These are phyloP conservation scores for Mycena sanguinolenta DNA, from an alignment of 768 basidiomycete species.

Conservation along the genomic window DNA sequence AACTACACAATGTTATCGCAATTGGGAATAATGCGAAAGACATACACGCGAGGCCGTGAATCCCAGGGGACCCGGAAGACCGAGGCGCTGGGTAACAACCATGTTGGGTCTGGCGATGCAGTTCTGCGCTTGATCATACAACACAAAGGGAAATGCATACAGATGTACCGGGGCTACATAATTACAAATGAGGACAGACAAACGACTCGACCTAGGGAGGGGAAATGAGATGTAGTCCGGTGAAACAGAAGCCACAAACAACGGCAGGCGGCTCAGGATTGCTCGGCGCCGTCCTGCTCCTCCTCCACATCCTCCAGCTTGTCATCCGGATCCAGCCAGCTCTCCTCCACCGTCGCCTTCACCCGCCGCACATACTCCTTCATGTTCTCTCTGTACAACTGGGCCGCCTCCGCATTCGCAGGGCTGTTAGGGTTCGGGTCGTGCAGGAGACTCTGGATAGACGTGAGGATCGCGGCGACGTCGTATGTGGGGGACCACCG, in stretches of 20 bases:
- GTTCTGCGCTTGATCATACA: conserved; percentile 3
- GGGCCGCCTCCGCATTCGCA: conserved; percentile 98
- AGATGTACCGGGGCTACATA: conserved; percentile 25
- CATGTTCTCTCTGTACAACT: conserved; percentile 97
- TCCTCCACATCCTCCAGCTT: conserved; percentile 54
- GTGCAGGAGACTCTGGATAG: conserved; percentile 94
- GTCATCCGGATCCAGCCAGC: conserved; percentile 91
- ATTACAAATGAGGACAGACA: conserved; percentile 26
- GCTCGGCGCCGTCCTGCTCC: conserved; percentile 23
- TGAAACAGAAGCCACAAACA: conserved; percentile 4
- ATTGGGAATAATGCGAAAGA: too few species aligned
- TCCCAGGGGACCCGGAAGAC: too few species aligned
- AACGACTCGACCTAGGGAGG: neutral
- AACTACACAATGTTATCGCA: too few species aligned
- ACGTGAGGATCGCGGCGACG: conserved; percentile 97
- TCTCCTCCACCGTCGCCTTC: conserved; percentile 93
- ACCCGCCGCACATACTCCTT: conserved; percentile 97
- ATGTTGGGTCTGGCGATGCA: neutral
- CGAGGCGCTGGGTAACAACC: too few species aligned
- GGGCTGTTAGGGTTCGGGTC: conserved; percentile 99
- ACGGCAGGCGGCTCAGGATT: conserved; percentile 15
- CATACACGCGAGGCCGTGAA: too few species aligned
- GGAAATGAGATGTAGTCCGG: neutral
- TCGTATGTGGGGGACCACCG: conserved; percentile 99
- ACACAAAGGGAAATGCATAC: conserved; percentile 17